phyloP scores from a whole-genome alignment of 2,329 filamentous ascomycete genomes.

The Cordyceps pruinosa region DNA sequence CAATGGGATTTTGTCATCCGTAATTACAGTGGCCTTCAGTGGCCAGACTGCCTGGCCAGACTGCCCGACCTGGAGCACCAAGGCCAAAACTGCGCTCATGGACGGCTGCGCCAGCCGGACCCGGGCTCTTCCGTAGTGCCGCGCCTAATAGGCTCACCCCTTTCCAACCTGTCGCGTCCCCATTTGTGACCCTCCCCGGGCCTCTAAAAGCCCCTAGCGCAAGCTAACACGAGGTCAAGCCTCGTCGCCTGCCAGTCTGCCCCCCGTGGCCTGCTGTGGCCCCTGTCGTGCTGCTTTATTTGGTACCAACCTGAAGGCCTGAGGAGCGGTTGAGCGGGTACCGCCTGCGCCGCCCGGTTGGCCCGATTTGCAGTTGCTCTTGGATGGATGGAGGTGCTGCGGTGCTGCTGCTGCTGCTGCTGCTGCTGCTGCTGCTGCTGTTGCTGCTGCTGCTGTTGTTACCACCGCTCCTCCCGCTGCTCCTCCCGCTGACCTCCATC shows the following conservation, averaged over 20 bases:
- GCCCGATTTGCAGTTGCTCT: not conserved
- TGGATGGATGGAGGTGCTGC: no score
- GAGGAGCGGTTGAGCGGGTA: not conserved
- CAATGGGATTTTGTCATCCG: not conserved
- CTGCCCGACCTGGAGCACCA: no score
- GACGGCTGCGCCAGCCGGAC: not conserved
- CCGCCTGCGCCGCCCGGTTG: not conserved
- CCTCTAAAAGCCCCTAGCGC: not conserved
- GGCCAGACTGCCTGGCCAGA: not conserved
- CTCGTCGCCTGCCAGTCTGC: not conserved
- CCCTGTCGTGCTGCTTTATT: slow-evolving; percentile 5
- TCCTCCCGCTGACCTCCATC: not conserved
- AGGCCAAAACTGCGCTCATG: not conserved
- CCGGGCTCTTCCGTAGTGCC: slow-evolving; percentile 1
- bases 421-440: not conserved
- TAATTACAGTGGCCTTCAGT: not conserved
- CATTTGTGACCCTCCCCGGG: not conserved
- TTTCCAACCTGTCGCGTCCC: not conserved
- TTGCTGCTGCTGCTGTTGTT: not conserved
- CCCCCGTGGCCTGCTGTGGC: not conserved
- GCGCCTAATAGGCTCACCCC: not conserved
- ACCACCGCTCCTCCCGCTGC: not conserved
- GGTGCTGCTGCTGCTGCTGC: not conserved
- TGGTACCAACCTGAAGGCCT: not conserved
- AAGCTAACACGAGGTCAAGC: slow-evolving; percentile 9